Evolutionary conservation across 176 grass and related monocot species (phyloP).

Genomic region (Eleusine coracana): DNA sequence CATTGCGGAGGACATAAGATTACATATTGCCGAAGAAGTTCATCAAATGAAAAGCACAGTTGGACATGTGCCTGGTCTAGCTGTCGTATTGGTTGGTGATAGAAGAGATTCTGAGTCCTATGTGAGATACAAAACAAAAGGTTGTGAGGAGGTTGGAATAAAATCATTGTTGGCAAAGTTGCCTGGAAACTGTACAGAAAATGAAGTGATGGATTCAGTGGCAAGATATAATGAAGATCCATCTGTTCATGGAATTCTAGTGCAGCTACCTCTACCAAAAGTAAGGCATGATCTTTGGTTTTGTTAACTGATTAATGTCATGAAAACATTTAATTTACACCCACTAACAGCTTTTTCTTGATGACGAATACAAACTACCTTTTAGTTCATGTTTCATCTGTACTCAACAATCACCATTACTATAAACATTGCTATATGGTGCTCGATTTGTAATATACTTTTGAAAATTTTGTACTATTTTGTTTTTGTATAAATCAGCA

Average conservation of each 20-base stretch:
- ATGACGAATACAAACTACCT: slow-evolving; percentile 1
- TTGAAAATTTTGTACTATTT: neutral
- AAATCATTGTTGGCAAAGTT: slow-evolving; percentile 72
- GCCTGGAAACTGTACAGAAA: slow-evolving; percentile 66
- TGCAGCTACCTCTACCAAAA: slow-evolving; percentile 87
- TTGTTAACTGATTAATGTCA: slow-evolving; percentile 6
- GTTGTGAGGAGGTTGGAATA: slow-evolving; percentile 87
- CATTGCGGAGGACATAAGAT: slow-evolving; percentile 83
- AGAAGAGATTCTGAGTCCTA: slow-evolving; percentile 89
- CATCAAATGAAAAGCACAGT: slow-evolving; percentile 55
- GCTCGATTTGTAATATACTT: neutral
- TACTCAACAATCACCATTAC: slow-evolving; percentile 7
- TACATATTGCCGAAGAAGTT: slow-evolving; percentile 66
- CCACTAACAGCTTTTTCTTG: neutral
- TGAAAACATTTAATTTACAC: slow-evolving; percentile 2
- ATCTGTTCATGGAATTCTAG: slow-evolving; percentile 90
- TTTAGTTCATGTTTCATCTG: slow-evolving; percentile 29
- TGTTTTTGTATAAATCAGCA: slow-evolving; percentile 62
- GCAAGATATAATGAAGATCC: slow-evolving; percentile 78
- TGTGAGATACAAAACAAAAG: slow-evolving; percentile 80
- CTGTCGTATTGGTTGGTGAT: slow-evolving; percentile 79
- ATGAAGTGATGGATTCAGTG: slow-evolving; percentile 69
- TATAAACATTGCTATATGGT: neutral
- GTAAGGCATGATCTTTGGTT: slow-evolving; percentile 47
- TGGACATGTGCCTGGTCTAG: slow-evolving; percentile 71